Evolutionary conservation across 2,329 filamentous ascomycete species (phyloP), one percentile per base, ranked within the genome.

Genomic region (Bipolaris bicolor): DNA sequence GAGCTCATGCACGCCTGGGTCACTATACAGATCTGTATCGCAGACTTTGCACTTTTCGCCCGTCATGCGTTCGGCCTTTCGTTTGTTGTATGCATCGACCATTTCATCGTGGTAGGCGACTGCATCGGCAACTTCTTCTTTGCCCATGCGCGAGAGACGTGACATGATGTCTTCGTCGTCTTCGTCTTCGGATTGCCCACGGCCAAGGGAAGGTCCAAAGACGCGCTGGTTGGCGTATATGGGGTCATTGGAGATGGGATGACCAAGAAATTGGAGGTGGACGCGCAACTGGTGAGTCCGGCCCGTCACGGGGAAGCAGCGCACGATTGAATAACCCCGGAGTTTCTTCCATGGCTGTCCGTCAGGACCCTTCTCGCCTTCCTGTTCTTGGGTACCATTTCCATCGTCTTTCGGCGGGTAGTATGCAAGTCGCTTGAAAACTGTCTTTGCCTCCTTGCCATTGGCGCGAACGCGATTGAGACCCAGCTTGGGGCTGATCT

Each of bases 221-320:
- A 99, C 95, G 55, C 88, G 88, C 72, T 91, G 88, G 73, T 99
- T 99, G 68, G 91, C 92, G 76, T 99, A 99, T 67, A 99, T 98
- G 7, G 95, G 95, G 72, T 99, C 95, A 75, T 99, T 99, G 63
- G 92, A 88, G 66, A 99, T 98, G 1, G 95, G 95, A 72, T 98
- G 90, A 1, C 95, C 95, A 3, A 99, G 82, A 75, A 91, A 96
- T 73, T 99, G 95, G 15, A 99, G 83, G 71, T 99, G 95, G 16
- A 99, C 95, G 33, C 95, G 88, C 47, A 99, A 85, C 76, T 99
- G 95, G 72, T 99, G 95, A 11, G 95, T 99, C 49, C 95, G 86
- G 0, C 95, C 95, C 0, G 95, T 99, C 26, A 98, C 86, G 0
- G 95, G 95, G 55, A 96, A 84, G 74, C 95, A 98, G 66, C 95